Percentiles rank a stretch among this genome's conserved stretches.
Conservation (phyloP, 257 asterid genomes). For the Echites panduratus region DNA sequence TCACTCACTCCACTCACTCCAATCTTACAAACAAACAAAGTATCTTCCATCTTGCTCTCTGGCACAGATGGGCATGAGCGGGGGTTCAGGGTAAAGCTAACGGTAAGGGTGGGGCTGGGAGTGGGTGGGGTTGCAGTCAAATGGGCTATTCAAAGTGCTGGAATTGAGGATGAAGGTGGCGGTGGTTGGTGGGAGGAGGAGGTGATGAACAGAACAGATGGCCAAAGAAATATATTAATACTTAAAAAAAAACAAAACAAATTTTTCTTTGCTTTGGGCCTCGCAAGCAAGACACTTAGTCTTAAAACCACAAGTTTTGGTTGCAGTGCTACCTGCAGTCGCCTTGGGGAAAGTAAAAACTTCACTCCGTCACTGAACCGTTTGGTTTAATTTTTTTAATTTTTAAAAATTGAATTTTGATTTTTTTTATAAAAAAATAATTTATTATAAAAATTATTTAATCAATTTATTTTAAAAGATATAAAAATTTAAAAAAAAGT, state of each 20-base stretch:
- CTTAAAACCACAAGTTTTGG: constrained; percentile 20
- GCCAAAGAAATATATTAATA: not conserved
- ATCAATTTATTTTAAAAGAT: too few species aligned
- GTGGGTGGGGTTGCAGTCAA: constrained; percentile 12
- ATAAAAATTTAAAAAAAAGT: too few species aligned
- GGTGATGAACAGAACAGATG: constrained; percentile 10
- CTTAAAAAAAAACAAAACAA: constrained; percentile 1
- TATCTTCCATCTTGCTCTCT: not conserved
- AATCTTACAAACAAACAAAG: not conserved
- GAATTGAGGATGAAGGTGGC: constrained; percentile 13
- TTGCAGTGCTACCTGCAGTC: constrained; percentile 22
- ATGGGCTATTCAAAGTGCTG: constrained; percentile 16
- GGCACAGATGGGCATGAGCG: not conserved
- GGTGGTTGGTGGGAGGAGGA: constrained; percentile 23
- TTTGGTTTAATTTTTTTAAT: too few species aligned
- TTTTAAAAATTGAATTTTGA: too few species aligned
- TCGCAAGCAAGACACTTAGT: constrained; percentile 11
- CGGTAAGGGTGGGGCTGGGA: not conserved
- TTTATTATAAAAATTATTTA: too few species aligned
- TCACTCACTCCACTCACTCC: not conserved
- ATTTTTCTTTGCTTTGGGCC: constrained; percentile 8
- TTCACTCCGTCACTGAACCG: constrained; percentile 1
- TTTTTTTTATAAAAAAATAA: too few species aligned
- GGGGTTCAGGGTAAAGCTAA: too few species aligned
- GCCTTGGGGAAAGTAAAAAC: constrained; percentile 27